Percentiles rank a stretch among this genome's conserved stretches.
These are phyloP conservation scores for Pseudofabraea citricarpa DNA, from an alignment of 2,329 filamentous ascomycete genomes.

Conservation along the genomic window DNA sequence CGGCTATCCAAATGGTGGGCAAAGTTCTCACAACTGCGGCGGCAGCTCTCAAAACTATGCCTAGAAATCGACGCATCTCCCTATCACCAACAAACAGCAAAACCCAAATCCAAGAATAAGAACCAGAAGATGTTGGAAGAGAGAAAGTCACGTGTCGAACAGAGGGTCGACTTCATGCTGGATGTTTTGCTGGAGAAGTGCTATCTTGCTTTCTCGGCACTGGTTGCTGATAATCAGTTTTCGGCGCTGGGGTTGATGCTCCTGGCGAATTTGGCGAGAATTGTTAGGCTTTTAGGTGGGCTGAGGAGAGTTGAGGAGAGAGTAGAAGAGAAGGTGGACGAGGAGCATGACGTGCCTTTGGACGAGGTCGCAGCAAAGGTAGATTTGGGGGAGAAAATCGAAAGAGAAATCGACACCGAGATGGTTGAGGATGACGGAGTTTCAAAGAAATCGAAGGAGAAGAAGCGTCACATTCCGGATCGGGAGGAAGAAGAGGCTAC, in stretches of 20 bases:
- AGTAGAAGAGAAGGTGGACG: conserved; percentile 10
- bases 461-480: conserved; percentile 11
- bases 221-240: conserved; percentile 69
- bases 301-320: conserved; percentile 2
- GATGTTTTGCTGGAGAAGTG: conserved; percentile 33
- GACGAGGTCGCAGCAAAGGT: conserved; percentile 10
- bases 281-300: conserved; percentile 39
- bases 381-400: conserved; percentile 1
- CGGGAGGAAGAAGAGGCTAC: conserved; percentile 9
- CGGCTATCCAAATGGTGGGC: conserved; percentile 75
- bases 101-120: conserved; percentile 7
- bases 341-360: conserved; percentile 29
- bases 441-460: conserved; percentile 22
- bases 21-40: conserved; percentile 64
- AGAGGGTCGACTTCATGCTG: conserved; percentile 31
- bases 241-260: conserved; percentile 67
- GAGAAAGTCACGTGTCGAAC: conserved; percentile 23
- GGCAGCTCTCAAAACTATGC: conserved; percentile 52
- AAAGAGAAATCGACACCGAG: too few species aligned
- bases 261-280: conserved; percentile 56
- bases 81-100: not conserved
- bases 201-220: conserved; percentile 55
- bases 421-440: too few species aligned
- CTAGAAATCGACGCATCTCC: conserved; percentile 11
- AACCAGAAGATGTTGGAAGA: conserved; percentile 9